Conservation (phyloP, 2,329 filamentous ascomycete genomes). For the Arthrinium puccinioides region DNA sequence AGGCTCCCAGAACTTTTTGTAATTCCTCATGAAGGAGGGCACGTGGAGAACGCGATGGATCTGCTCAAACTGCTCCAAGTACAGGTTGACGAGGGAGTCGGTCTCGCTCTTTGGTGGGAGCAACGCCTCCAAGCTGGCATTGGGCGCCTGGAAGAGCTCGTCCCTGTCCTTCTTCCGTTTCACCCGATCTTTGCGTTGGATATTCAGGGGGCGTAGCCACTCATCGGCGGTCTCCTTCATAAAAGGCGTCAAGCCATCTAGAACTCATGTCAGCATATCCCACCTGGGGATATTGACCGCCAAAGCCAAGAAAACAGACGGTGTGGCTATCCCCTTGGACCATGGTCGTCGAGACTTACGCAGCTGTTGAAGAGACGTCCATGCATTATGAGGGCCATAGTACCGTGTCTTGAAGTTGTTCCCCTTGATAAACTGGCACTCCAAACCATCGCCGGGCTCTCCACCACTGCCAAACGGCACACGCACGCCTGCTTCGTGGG, state of each 20-base stretch:
- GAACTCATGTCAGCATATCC: background rate
- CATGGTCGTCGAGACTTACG: background rate
- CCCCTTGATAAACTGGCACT: constrained; percentile 50
- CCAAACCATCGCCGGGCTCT: constrained; percentile 25
- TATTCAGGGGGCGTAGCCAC: constrained; percentile 51
- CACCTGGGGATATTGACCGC: background rate
- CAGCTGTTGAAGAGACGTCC: constrained; percentile 50
- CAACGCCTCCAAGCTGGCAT: constrained; percentile 42
- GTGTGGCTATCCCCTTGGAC: constrained; percentile 2
- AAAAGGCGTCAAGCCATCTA: constrained; percentile 46
- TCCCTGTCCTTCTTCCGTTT: constrained; percentile 47
- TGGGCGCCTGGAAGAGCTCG: constrained; percentile 37
- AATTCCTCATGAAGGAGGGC: constrained; percentile 49
- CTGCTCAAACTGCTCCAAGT: constrained; percentile 48
- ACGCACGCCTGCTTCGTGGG: constrained; percentile 25
- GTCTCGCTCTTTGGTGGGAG: constrained; percentile 39
- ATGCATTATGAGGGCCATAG: constrained; percentile 53
- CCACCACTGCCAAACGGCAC: constrained; percentile 24
- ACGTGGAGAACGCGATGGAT: constrained; percentile 52
- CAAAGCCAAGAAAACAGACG: background rate
- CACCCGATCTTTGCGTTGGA: constrained; percentile 48
- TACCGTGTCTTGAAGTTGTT: constrained; percentile 55
- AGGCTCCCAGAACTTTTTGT: constrained; percentile 47
- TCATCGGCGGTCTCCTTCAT: constrained; percentile 57
- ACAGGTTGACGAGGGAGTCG: constrained; percentile 41